Base-by-base conservation (phyloP, 2,329 filamentous ascomycete species). In the Cladosporium sp. region DNA sequence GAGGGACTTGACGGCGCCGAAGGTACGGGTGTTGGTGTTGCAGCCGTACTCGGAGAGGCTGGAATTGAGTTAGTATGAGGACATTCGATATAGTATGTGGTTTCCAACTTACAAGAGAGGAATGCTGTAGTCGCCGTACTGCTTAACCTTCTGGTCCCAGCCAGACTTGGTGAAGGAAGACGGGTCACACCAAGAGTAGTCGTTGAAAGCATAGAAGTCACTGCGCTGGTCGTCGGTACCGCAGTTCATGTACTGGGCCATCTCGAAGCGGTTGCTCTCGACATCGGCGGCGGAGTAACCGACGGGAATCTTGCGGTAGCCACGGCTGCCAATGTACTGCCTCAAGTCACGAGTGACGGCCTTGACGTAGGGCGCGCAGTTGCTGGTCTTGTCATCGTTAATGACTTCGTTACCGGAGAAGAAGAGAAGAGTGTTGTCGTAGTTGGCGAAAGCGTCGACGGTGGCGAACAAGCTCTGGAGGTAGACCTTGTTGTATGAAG, bases 11-110 rank as follows among this genome's bases (percentile, higher is more conserved):
- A 97, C 81, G 82, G 97, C 94, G 67, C 88, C 84, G 75, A 97
- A 99, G 75, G 90, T 83, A 73, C 94, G 93, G 67, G 83, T 87
- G 84, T 92, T 93, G 76, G 86, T 90, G 80, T 87, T 89, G 85
- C 95, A 99, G 69, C 95, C 95, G 77, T 91, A 98, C 80, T 98
- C 95, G 60, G 93, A 97, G 64, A 99, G 86, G 87, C 81, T 83
- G 65, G 5, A 26, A 24, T 49, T 12, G 30, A 24, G 67, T 70
- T 44, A 73, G 71, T 66, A n/a, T 55, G 15, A 36, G 32, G 24
- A 24, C 24, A 24, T 24, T 24, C 24, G 24, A 24, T 24, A 24
- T 24, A 24, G 24, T 24, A 24, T 24, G 24, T 15, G 14, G 11
- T 21, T 2, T 26, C 6, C 6, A 18, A 75, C 78, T 78, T 74